Conservation (phyloP, 2,329 filamentous ascomycete genomes). For the Cladophialophora immunda region DNA sequence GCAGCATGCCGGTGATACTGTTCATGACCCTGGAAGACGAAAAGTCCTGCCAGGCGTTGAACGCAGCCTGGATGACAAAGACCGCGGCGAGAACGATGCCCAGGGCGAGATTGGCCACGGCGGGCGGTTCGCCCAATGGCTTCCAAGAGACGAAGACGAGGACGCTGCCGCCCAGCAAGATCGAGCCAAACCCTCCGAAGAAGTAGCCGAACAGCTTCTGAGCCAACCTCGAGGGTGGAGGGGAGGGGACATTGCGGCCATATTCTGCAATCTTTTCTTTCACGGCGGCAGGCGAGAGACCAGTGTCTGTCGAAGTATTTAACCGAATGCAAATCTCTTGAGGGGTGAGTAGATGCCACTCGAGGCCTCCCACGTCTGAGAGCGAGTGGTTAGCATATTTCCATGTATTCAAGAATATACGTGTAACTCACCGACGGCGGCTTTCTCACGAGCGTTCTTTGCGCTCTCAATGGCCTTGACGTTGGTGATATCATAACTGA, state of each 20-base stretch:
- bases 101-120: slow-evolving; percentile 73
- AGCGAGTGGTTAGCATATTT: slow-evolving; percentile 14
- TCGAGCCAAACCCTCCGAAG: slow-evolving; percentile 78
- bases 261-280: slow-evolving; percentile 65
- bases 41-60: slow-evolving; percentile 78
- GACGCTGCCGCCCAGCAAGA: slow-evolving; percentile 73
- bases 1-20: slow-evolving; percentile 82
- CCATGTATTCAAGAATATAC: background rate
- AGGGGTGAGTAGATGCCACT: slow-evolving; percentile 71
- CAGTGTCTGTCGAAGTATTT: slow-evolving; percentile 63
- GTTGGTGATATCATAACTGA: slow-evolving; percentile 63
- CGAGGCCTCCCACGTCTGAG: slow-evolving; percentile 67
- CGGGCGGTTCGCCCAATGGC: slow-evolving; percentile 76
- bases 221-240: slow-evolving; percentile 68
- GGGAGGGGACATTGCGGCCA: slow-evolving; percentile 73
- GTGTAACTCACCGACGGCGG: slow-evolving; percentile 22
- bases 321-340: slow-evolving; percentile 69
- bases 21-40: slow-evolving; percentile 79
- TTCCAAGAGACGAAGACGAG: slow-evolving; percentile 81
- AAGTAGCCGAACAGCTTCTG: slow-evolving; percentile 72
- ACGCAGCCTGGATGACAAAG: slow-evolving; percentile 73
- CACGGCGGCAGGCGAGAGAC: slow-evolving; percentile 68
- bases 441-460: slow-evolving; percentile 47
- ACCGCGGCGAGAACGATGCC: slow-evolving; percentile 77
- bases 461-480: slow-evolving; percentile 56